phyloP scores from a whole-genome alignment of 805 yeast genomes.

The Metschnikowia arizonensis region DNA sequence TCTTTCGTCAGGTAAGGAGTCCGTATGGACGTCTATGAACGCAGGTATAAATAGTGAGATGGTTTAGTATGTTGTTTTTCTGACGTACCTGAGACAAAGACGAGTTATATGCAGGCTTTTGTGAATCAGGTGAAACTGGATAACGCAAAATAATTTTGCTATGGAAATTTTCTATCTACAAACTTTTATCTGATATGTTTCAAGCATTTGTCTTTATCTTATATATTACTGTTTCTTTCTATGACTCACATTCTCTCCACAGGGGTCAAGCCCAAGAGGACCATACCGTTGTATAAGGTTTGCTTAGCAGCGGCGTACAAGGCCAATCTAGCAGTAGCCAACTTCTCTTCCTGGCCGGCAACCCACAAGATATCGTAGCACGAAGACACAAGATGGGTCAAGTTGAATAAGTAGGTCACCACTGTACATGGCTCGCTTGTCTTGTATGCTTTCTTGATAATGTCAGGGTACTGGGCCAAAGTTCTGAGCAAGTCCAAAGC shows the following conservation, averaged over 20 bases:
- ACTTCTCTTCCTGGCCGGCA: conserved; percentile 84
- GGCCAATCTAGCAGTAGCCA: conserved; percentile 89
- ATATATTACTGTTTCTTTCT: background rate
- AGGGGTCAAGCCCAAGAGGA: conserved; percentile 89
- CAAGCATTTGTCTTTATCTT: background rate
- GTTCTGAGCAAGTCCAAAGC: conserved; percentile 71
- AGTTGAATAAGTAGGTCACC: conserved; percentile 87
- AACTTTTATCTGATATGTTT: too few species aligned
- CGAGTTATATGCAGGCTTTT: background rate
- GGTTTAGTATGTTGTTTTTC: background rate
- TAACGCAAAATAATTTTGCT: background rate
- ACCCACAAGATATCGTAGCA: conserved; percentile 96
- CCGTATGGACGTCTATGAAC: background rate
- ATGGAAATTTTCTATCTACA: too few species aligned
- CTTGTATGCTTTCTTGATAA: conserved; percentile 73
- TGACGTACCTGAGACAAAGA: conserved; percentile 4
- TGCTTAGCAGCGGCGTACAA: conserved; percentile 86
- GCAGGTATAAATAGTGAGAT: background rate
- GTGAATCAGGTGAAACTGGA: background rate
- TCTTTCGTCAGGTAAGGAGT: background rate
- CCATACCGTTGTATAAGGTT: conserved; percentile 86
- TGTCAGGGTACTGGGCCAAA: conserved; percentile 89
- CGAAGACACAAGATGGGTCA: conserved; percentile 92
- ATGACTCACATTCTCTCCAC: conserved; percentile 85
- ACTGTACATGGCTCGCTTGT: conserved; percentile 90